Conservation (phyloP, 2,329 filamentous ascomycete genomes). For the Xylariales sp. region DNA sequence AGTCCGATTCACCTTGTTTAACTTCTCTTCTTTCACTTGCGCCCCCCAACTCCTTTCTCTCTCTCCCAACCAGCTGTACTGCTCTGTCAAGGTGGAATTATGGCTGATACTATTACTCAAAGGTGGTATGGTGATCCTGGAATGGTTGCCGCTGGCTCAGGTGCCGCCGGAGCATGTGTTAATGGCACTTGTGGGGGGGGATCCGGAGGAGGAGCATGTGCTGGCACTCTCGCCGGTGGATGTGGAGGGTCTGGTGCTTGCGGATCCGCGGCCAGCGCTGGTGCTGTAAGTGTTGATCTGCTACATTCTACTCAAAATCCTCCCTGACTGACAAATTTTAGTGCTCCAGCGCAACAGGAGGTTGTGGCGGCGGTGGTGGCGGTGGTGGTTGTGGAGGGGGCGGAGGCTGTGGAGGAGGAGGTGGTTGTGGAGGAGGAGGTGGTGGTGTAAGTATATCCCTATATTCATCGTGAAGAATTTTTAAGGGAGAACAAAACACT, state of each 20-base stretch:
- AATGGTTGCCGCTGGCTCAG: constrained; percentile 25
- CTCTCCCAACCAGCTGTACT: no score
- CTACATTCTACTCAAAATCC: no score
- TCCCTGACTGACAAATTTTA: neutral
- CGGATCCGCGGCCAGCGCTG: no score
- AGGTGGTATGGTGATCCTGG: constrained; percentile 39
- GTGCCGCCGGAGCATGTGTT: constrained; percentile 35
- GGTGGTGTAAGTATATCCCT: constrained; percentile 10
- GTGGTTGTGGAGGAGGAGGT: constrained; percentile 21
- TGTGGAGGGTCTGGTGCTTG: constrained; percentile 29
- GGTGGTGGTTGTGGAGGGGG: constrained; percentile 21
- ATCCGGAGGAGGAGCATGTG: constrained; percentile 34
- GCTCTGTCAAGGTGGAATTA: no score
- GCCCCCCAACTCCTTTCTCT: no score
- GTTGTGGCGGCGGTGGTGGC: constrained; percentile 24
- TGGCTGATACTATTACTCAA: no score
- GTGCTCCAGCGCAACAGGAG: constrained; percentile 26
- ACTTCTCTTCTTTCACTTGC: no score
- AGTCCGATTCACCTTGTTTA: no score
- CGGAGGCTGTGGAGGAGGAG: constrained; percentile 12
- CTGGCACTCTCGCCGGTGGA: constrained; percentile 21
- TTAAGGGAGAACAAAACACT: no score
- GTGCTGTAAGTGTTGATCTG: constrained; percentile 16
- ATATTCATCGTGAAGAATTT: neutral
- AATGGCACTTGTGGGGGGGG: constrained; percentile 43